phyloP scores from a whole-genome alignment of 2,329 filamentous ascomycete species.

The Neurospora crassa region DNA sequence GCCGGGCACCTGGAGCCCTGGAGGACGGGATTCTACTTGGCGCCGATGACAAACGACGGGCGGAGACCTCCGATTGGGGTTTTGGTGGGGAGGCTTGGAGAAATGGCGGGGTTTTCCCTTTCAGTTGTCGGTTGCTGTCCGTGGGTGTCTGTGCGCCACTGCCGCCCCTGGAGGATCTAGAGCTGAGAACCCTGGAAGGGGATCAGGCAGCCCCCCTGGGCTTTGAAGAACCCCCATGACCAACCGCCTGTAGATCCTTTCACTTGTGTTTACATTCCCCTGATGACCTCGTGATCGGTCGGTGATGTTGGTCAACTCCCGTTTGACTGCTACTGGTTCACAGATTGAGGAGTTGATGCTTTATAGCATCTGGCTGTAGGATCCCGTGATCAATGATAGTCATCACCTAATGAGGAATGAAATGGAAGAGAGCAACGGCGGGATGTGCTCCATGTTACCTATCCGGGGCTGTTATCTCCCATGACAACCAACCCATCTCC shows the following conservation, averaged over 20 bases:
- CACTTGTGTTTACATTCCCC: neutral
- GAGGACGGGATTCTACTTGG: neutral
- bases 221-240: neutral
- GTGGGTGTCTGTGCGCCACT: neutral
- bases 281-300: neutral
- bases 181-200: neutral
- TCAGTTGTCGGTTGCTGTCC: too few relatives aligned
- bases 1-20: too few relatives aligned
- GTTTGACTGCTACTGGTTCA: neutral
- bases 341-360: neutral
- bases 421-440: too few relatives aligned
- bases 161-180: neutral
- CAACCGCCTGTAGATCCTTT: neutral
- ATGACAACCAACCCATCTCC: neutral
- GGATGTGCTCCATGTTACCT: too few relatives aligned
- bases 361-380: neutral
- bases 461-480: neutral
- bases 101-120: neutral
- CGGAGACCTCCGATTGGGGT: neutral
- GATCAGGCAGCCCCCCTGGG: neutral
- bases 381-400: neutral
- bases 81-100: neutral
- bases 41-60: neutral
- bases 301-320: neutral
- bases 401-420: neutral